A percentile compares a stretch with the other conserved stretches of the same genome.
Evolutionary conservation across 208 protist species (phyloP).

Genomic region (Endotrypanum monterogeii): DNA sequence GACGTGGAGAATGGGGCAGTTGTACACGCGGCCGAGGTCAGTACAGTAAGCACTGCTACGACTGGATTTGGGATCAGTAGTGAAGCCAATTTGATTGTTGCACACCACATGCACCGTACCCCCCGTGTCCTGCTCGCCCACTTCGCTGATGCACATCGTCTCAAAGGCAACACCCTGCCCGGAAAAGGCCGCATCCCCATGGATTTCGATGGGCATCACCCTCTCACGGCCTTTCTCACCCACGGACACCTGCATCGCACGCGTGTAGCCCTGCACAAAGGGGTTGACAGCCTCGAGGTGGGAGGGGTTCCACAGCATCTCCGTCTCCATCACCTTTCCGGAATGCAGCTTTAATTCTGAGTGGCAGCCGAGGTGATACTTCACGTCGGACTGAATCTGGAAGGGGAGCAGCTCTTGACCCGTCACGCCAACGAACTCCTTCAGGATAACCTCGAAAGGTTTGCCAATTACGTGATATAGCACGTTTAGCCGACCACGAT

Average conservation of each 20-base stretch:
- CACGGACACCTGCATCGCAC: slow-evolving; percentile 91
- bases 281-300: slow-evolving; percentile 99
- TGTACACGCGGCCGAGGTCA: slow-evolving; percentile 95
- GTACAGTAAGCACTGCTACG: slow-evolving; percentile 98
- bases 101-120: slow-evolving; percentile 99
- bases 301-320: slow-evolving; percentile 98
- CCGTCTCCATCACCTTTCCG: slow-evolving; percentile 91
- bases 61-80: slow-evolving; percentile 95
- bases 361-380: slow-evolving; percentile 98
- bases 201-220: slow-evolving; percentile 94
- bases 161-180: slow-evolving; percentile 98
- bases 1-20: slow-evolving; percentile 97
- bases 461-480: slow-evolving; percentile 97
- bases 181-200: slow-evolving; percentile 98
- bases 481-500: slow-evolving; percentile 97
- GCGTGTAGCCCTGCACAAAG: slow-evolving; percentile 96
- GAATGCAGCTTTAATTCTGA: slow-evolving; percentile 60
- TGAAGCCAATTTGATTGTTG: slow-evolving; percentile 99
- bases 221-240: slow-evolving; percentile 56
- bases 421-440: slow-evolving; percentile 89
- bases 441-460: slow-evolving; percentile 92
- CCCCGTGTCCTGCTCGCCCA: slow-evolving; percentile 94
- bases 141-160: slow-evolving; percentile 94
- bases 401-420: slow-evolving; percentile 72
- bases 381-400: slow-evolving; percentile 98